Evolutionary conservation across 805 yeast species (phyloP).

Genomic region (Candida xiaguanensis): DNA sequence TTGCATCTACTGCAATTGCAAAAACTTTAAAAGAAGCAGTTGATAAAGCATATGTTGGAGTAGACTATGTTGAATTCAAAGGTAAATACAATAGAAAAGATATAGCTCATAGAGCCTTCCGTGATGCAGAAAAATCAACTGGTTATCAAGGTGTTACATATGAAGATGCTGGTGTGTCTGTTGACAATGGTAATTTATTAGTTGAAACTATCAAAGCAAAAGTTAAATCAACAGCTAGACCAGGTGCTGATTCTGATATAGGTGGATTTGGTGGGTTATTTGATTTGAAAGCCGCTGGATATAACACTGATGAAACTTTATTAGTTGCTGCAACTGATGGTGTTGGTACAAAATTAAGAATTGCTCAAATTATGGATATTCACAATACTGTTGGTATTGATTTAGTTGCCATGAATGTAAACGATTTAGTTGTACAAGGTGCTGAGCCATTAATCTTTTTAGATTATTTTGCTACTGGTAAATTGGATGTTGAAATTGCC

Average conservation of each 20-base stretch:
- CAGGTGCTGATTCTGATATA: constrained; percentile 96
- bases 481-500: constrained; percentile 78
- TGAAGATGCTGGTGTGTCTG: constrained; percentile 96
- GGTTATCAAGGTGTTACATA: constrained; percentile 62
- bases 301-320: constrained; percentile 70
- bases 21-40: constrained; percentile 75
- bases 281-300: constrained; percentile 87
- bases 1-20: constrained; percentile 89
- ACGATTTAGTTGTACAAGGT: constrained; percentile 97
- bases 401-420: constrained; percentile 98
- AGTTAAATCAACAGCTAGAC: constrained; percentile 88
- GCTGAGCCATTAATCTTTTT: constrained; percentile 95
- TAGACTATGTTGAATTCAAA: constrained; percentile 65
- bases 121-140: constrained; percentile 34
- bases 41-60: constrained; percentile 81
- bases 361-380: constrained; percentile 84
- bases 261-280: constrained; percentile 99
- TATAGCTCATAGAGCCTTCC: constrained; percentile 94
- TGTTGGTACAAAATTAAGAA: constrained; percentile 93
- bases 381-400: constrained; percentile 99
- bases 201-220: constrained; percentile 87
- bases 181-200: constrained; percentile 87
- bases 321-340: constrained; percentile 98
- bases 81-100: constrained; percentile 85
- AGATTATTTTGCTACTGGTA: constrained; percentile 95